Conservation (phyloP, 768 basidiomycete genomes). For the Mycena maculata region DNA sequence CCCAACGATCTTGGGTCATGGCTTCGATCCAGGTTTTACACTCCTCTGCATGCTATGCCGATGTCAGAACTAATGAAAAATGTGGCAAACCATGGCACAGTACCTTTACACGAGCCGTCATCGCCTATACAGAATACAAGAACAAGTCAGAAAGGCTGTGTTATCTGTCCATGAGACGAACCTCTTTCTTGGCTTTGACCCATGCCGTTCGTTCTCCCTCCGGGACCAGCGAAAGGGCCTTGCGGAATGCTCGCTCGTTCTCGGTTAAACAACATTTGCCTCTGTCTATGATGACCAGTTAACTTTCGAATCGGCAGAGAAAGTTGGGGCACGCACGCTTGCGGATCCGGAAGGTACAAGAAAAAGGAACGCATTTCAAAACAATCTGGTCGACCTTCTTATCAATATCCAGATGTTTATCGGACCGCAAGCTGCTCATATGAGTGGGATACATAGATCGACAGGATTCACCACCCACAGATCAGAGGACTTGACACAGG, state of each 20-base stretch:
- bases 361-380: constrained; percentile 38
- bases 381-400: constrained; percentile 33
- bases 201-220: constrained; percentile 24
- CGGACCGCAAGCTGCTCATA: constrained; percentile 26
- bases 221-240: constrained; percentile 23
- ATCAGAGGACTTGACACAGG: constrained; percentile 36
- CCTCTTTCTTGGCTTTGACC: constrained; percentile 29
- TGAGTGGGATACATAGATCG: not conserved
- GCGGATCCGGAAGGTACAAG: constrained; percentile 30
- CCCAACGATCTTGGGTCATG: constrained; percentile 17
- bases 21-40: constrained; percentile 32
- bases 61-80: constrained; percentile 13
- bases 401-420: constrained; percentile 26
- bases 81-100: not conserved
- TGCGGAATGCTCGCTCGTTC: constrained; percentile 36
- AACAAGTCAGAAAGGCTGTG: too few relatives aligned
- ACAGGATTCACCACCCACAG: constrained; percentile 10
- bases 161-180: too few relatives aligned
- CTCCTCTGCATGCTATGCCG: constrained; percentile 6
- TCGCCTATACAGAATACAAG: not conserved
- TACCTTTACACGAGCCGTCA: constrained; percentile 30
- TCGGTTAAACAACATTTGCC: constrained; percentile 32
- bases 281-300: too few relatives aligned
- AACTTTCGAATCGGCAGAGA: not conserved
- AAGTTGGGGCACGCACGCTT: not conserved